Percentiles rank a stretch among this genome's conserved stretches.
Evolutionary conservation across 306 rosid genomes (phyloP).

Genomic region (Lathyrus aphaca): DNA sequence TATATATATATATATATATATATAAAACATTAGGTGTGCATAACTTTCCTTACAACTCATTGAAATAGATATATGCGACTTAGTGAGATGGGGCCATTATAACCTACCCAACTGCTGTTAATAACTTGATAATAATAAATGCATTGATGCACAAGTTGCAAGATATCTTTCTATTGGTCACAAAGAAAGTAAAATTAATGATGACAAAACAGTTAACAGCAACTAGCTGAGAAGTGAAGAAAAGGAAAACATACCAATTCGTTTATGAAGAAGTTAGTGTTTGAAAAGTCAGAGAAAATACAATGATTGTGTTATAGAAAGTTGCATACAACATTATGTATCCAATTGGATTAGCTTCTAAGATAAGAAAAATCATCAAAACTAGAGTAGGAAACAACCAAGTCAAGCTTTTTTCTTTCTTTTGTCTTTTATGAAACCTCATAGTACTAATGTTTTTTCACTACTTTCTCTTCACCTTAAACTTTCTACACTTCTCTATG

Average conservation of each 20-base stretch:
- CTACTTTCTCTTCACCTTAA: slow-evolving; percentile 25
- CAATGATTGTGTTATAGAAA: slow-evolving; percentile 38
- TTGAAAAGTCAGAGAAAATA: slow-evolving; percentile 28
- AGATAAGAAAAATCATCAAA: slow-evolving; percentile 56
- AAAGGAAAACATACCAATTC: slow-evolving; percentile 36
- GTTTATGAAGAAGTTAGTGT: slow-evolving; percentile 22
- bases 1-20: too few relatives aligned
- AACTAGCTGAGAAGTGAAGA: slow-evolving; percentile 42
- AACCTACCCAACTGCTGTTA: slow-evolving; percentile 43
- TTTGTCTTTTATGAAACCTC: slow-evolving; percentile 26
- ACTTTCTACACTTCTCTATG: slow-evolving; percentile 24
- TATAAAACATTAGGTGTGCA: too few relatives aligned
- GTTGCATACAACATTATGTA: slow-evolving; percentile 22
- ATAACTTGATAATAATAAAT: slow-evolving; percentile 26
- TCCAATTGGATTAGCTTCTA: slow-evolving; percentile 50
- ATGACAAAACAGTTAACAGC: slow-evolving; percentile 14
- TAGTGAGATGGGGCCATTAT: slow-evolving; percentile 38
- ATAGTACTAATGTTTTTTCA: slow-evolving; percentile 35
- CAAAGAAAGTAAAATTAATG: slow-evolving; percentile 17
- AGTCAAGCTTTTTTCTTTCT: slow-evolving; percentile 32
- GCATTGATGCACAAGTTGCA: slow-evolving; percentile 15
- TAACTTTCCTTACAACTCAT: background rate
- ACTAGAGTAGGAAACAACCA: slow-evolving; percentile 27
- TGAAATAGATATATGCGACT: slow-evolving; percentile 14
- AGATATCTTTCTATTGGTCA: slow-evolving; percentile 36